Evolutionary conservation across 73 alveolate genomes (phyloP).

Genomic region (Durusdinium trenchii): DNA sequence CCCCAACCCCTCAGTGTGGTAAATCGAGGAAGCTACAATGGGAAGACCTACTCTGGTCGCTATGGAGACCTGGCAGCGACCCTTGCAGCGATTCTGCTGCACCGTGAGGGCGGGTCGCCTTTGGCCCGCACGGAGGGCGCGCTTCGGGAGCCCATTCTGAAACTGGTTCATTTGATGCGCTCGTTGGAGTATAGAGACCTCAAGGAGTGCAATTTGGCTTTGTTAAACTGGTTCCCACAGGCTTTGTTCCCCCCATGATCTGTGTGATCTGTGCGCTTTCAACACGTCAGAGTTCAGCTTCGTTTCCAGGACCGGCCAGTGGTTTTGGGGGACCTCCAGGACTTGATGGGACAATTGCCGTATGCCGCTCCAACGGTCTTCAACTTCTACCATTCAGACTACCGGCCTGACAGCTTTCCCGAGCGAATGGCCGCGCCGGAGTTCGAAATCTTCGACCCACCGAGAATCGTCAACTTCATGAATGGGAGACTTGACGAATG

Average conservation of each 20-base stretch:
- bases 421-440: slow-evolving; percentile 76
- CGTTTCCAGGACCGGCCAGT: slow-evolving; percentile 2
- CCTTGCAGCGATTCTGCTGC: slow-evolving; percentile 65
- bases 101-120: slow-evolving; percentile 60
- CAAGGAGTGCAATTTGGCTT: no score
- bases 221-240: no score
- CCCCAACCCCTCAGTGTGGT: no score
- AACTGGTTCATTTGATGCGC: slow-evolving; percentile 64
- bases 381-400: slow-evolving; percentile 68
- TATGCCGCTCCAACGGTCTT: slow-evolving; percentile 22
- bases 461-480: slow-evolving; percentile 7
- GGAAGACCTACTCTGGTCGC: slow-evolving; percentile 69
- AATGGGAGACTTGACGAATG: not conserved
- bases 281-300: no score
- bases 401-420: slow-evolving; percentile 53
- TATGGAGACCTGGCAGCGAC: slow-evolving; percentile 94
- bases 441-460: slow-evolving; percentile 66
- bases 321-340: slow-evolving; percentile 20
- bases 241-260: no score
- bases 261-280: no score
- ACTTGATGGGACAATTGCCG: slow-evolving; percentile 64
- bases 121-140: slow-evolving; percentile 26
- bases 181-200: slow-evolving; percentile 47
- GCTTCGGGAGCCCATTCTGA: slow-evolving; percentile 56
- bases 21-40: no score